These are phyloP conservation scores for Malassezia yamatoensis DNA, from an alignment of 1,284 basidiomycete species.

Conservation along the genomic window DNA sequence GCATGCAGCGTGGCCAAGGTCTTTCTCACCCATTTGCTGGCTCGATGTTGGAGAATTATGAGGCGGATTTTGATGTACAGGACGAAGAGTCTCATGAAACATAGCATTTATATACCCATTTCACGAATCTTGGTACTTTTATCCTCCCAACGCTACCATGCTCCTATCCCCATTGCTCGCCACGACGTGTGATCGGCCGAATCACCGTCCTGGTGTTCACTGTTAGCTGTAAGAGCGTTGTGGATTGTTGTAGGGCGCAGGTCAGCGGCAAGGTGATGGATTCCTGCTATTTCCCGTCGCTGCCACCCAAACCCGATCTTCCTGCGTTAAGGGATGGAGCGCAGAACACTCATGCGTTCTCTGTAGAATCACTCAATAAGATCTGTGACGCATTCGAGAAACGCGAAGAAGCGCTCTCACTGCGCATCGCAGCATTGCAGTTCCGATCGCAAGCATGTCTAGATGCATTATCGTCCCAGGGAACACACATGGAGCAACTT, in stretches of 20 bases:
- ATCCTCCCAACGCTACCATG: too few species aligned
- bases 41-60: not conserved
- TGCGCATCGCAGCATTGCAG: constrained; percentile 7
- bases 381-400: constrained; percentile 4
- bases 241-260: not conserved
- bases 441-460: constrained; percentile 7
- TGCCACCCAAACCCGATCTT: not conserved
- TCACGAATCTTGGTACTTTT: too few species aligned
- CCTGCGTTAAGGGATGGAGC: not conserved
- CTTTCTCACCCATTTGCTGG: not conserved
- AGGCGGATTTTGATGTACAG: not conserved
- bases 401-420: constrained; percentile 10
- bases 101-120: too few species aligned
- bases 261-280: not conserved
- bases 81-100: too few species aligned
- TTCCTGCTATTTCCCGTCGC: not conserved
- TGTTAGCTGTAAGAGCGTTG: not conserved
- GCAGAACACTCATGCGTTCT: not conserved
- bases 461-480: not conserved
- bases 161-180: too few species aligned
- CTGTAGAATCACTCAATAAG: not conserved
- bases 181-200: too few species aligned
- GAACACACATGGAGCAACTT: not conserved
- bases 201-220: too few species aligned
- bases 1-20: not conserved